These are phyloP conservation scores for Cryoendolithus antarcticus DNA, from an alignment of 2,329 filamentous ascomycete genomes.

Conservation along the genomic window DNA sequence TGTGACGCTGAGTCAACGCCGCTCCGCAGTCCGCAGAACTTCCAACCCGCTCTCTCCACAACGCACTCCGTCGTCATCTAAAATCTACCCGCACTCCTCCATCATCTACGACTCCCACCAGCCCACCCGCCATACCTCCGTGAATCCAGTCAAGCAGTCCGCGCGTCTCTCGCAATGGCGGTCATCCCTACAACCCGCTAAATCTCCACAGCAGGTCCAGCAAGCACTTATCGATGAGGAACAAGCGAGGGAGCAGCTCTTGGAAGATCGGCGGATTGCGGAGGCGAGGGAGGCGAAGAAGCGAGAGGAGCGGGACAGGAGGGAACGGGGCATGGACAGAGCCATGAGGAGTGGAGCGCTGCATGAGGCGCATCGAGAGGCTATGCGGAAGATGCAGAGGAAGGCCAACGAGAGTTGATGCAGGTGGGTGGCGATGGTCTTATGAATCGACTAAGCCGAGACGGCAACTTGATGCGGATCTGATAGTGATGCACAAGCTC, in stretches of 20 bases:
- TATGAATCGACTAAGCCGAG: not conserved
- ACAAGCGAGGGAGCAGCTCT: constrained; percentile 33
- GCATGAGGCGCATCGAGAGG: constrained; percentile 64
- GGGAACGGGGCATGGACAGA: constrained; percentile 55
- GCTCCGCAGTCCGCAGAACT: constrained; percentile 25
- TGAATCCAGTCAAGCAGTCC: constrained; percentile 38
- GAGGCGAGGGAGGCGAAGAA: constrained; percentile 48
- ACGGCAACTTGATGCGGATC: too few species aligned
- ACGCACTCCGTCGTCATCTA: not conserved
- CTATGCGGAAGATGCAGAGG: constrained; percentile 67
- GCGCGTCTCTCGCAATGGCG: constrained; percentile 56
- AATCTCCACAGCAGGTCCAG: constrained; percentile 12
- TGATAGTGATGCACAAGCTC: too few species aligned
- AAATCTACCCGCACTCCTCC: constrained; percentile 5
- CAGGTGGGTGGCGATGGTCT: not conserved
- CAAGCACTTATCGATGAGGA: constrained; percentile 15
- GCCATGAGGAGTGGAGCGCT: constrained; percentile 66
- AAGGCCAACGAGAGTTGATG: constrained; percentile 12
- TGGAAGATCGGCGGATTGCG: constrained; percentile 52
- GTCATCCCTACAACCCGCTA: constrained; percentile 10
- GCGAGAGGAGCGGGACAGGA: constrained; percentile 43
- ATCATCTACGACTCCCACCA: constrained; percentile 42
- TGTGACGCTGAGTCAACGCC: constrained; percentile 57
- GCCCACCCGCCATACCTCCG: constrained; percentile 36
- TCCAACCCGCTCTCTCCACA: not conserved